Base-by-base conservation (phyloP, 108 stramenopile species). In the Licmophora abbreviata region DNA sequence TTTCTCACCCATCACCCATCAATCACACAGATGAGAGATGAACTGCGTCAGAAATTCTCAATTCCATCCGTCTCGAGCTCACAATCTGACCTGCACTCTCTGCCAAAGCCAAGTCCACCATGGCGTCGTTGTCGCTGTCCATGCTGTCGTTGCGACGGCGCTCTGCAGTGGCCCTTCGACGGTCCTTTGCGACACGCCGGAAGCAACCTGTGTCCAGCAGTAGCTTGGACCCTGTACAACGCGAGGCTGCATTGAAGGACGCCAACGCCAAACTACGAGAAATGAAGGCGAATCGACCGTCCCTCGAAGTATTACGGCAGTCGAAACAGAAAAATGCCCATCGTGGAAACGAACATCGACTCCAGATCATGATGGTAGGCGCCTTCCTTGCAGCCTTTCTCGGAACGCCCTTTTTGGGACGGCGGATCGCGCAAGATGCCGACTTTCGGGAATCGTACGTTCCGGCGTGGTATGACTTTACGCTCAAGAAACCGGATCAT, bases 401-500 rank as follows among this genome's bases (percentile, higher is more conserved):
- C 14, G 44, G 59, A 36, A 78, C 82, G 8, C 84, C 88, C 10
- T 72, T 86, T 36, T 41, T 90, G 23, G 88, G 88, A 14, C 62
- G 67, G 12, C 79, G 80, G 48, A 90, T 90, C 44, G 88, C 88
- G 5, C 69, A 76, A 22, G 88, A 90, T 38, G 69, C 75, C 22
- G 80, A 84, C 44, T 86, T 90, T 58, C 67, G 74, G 23, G 38
- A 73, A 10, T 79, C 76, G 36, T 89, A 74, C 48, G 59, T 89
- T 45, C 88, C 88, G 12, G 61, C 48, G 18, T 90, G 81, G 81
- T 90, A 86, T 50, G 84, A 90, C 49, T 90, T 74, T 35, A 76
- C 79, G 1, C 59, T 90, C 5, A 66, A 79, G 33, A 73, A 72
- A 38, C 88, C 88, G 4, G 61, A 69, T 18, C 71, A 62, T 29